Percentiles rank a stretch among this genome's conserved stretches.
phyloP scores from a whole-genome alignment of 176 grass and related monocot species.

The Eragrostis nindensis region DNA sequence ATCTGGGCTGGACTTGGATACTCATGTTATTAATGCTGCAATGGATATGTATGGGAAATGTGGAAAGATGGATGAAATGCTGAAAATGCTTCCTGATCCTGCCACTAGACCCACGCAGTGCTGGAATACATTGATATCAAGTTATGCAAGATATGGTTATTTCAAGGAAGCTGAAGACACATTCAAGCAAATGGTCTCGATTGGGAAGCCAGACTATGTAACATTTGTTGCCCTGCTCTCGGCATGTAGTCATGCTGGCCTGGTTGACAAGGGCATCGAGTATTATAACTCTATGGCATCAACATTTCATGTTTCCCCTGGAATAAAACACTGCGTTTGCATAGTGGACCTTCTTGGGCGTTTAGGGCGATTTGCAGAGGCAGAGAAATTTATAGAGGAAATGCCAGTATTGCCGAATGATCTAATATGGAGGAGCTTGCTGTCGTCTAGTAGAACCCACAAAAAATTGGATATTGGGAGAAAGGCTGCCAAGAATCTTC shows the following conservation, averaged over 20 bases:
- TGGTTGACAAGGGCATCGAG: conserved; percentile 65
- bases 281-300: conserved; percentile 68
- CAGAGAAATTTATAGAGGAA: conserved; percentile 69
- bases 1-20: conserved; percentile 59
- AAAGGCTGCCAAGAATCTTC: conserved; percentile 65
- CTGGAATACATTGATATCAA: conserved; percentile 89
- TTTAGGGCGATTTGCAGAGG: conserved; percentile 64
- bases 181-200: conserved; percentile 69
- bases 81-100: conserved; percentile 63
- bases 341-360: conserved; percentile 81
- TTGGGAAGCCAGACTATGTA: conserved; percentile 72
- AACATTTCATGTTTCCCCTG: conserved; percentile 59
- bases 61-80: conserved; percentile 76
- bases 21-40: conserved; percentile 68
- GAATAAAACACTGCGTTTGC: conserved; percentile 86
- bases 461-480: conserved; percentile 76
- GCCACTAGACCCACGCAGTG: conserved; percentile 55
- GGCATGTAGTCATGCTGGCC: conserved; percentile 78
- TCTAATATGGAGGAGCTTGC: conserved; percentile 82
- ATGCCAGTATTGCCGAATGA: conserved; percentile 73
- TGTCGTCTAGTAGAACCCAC: conserved; percentile 77
- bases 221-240: conserved; percentile 79
- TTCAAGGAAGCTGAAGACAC: conserved; percentile 74
- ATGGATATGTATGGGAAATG: conserved; percentile 95
- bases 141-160: conserved; percentile 70